Evolutionary conservation across 805 yeast species (phyloP).

Genomic region (Saccharomycopsis fermentans): DNA sequence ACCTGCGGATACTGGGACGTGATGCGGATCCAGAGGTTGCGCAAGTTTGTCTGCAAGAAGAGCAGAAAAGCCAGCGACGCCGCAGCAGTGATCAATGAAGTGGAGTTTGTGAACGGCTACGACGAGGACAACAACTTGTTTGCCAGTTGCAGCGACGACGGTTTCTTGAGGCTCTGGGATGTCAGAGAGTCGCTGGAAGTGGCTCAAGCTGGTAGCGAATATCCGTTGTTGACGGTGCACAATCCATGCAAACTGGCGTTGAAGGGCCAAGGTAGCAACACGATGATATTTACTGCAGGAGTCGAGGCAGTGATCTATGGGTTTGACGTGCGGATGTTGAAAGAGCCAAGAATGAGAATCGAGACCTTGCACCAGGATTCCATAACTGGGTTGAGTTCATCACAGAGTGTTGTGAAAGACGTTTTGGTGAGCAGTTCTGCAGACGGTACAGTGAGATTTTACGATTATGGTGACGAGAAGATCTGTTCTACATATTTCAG

Average conservation of each 20-base stretch:
- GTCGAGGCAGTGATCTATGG: slow-evolving; percentile 55
- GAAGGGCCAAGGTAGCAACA: slow-evolving; percentile 18
- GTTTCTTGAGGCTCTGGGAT: slow-evolving; percentile 55
- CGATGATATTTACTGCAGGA: slow-evolving; percentile 45
- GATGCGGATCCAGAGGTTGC: slow-evolving; percentile 41
- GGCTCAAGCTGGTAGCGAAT: slow-evolving; percentile 33
- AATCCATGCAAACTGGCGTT: slow-evolving; percentile 23
- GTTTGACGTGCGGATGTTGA: slow-evolving; percentile 43
- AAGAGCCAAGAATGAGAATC: slow-evolving; percentile 36
- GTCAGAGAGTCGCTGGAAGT: slow-evolving; percentile 39
- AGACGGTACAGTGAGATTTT: slow-evolving; percentile 47
- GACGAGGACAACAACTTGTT: slow-evolving; percentile 22
- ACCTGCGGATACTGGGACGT: slow-evolving; percentile 56
- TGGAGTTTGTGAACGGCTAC: background rate
- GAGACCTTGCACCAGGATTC: slow-evolving; percentile 36
- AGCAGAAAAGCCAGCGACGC: slow-evolving; percentile 51
- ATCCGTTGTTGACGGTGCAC: slow-evolving; percentile 50
- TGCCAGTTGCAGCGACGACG: slow-evolving; percentile 61
- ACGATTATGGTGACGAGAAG: slow-evolving; percentile 32
- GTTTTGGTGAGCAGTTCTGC: slow-evolving; percentile 38
- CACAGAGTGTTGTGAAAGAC: slow-evolving; percentile 34
- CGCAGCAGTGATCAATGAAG: slow-evolving; percentile 27
- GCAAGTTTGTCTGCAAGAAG: slow-evolving; percentile 45
- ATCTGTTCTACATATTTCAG: slow-evolving; percentile 22
- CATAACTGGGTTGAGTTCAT: slow-evolving; percentile 45